A percentile compares a stretch with the other conserved stretches of the same genome.
These are phyloP conservation scores for Myrmaecium sp. DNA, from an alignment of 2,329 filamentous ascomycete genomes.

Conservation along the genomic window DNA sequence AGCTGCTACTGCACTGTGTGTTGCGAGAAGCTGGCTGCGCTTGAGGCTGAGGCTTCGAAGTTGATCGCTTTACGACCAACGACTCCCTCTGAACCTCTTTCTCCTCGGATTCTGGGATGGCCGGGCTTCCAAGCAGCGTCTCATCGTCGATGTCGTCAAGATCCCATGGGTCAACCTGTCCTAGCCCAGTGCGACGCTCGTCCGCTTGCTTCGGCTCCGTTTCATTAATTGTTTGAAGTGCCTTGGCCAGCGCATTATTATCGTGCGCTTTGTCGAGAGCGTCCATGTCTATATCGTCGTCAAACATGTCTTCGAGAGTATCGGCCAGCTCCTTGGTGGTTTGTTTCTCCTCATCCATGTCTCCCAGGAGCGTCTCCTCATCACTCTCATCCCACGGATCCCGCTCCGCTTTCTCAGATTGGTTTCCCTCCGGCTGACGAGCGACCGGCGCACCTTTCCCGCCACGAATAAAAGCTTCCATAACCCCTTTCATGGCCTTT, in stretches of 20 bases:
- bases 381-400: constrained; percentile 15
- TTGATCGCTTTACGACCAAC: neutral
- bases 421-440: neutral
- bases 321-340: too few relatives aligned
- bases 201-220: too few relatives aligned
- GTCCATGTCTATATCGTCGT: too few relatives aligned
- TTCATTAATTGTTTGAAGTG: too few relatives aligned
- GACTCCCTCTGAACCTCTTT: neutral
- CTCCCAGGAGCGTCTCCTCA: constrained; percentile 1
- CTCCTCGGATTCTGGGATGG: neutral
- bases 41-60: neutral
- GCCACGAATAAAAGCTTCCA: constrained; percentile 12
- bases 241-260: too few relatives aligned
- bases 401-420: constrained; percentile 7
- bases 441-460: constrained; percentile 2
- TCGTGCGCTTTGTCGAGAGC: too few relatives aligned
- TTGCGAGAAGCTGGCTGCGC: neutral
- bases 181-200: too few relatives aligned
- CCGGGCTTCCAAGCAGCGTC: neutral
- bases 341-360: neutral
- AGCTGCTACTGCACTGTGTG: neutral
- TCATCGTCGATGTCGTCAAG: constrained; percentile 12
- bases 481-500: constrained; percentile 18
- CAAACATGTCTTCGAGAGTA: constrained; percentile 6
- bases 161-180: too few relatives aligned